Conservation (phyloP, 2,329 filamentous ascomycete genomes). For the Aspergillus pseudoterreus region DNA sequence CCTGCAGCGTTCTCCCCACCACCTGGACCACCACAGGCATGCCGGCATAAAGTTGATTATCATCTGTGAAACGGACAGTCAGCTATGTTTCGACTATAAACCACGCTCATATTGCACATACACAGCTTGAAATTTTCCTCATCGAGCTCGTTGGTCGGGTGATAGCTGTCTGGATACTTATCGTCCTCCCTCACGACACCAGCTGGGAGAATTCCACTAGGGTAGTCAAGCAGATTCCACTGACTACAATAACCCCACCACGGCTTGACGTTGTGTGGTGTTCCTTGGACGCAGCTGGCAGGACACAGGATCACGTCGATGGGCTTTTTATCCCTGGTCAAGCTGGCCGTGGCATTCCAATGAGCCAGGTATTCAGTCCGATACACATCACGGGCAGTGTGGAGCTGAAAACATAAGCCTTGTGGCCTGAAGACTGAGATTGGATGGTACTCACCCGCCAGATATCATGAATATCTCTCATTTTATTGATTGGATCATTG, state of each 20-base stretch:
- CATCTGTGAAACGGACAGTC: not conserved
- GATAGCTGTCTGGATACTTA: not conserved
- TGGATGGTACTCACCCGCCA: not conserved
- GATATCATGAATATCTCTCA: not conserved
- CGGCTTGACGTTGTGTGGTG: not conserved
- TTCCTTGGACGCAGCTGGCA: not conserved
- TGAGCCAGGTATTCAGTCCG: not conserved
- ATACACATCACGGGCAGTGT: not conserved
- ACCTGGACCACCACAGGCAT: not conserved
- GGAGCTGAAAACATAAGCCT: not conserved
- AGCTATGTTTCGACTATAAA: not conserved
- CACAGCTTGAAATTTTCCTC: not conserved
- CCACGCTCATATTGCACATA: not conserved
- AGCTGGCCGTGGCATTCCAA: not conserved
- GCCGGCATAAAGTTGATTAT: not conserved
- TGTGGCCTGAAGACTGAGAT: not conserved
- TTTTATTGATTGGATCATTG: not conserved
- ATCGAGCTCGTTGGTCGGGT: not conserved
- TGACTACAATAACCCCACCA: not conserved
- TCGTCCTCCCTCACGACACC: not conserved
- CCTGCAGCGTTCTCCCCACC: not conserved
- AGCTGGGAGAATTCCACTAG: not conserved
- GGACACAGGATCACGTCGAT: not conserved
- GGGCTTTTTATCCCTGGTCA: not conserved
- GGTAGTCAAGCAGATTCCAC: not conserved